These are phyloP conservation scores for Penicillium sp. DNA, from an alignment of 2,329 filamentous ascomycete genomes.

Conservation along the genomic window DNA sequence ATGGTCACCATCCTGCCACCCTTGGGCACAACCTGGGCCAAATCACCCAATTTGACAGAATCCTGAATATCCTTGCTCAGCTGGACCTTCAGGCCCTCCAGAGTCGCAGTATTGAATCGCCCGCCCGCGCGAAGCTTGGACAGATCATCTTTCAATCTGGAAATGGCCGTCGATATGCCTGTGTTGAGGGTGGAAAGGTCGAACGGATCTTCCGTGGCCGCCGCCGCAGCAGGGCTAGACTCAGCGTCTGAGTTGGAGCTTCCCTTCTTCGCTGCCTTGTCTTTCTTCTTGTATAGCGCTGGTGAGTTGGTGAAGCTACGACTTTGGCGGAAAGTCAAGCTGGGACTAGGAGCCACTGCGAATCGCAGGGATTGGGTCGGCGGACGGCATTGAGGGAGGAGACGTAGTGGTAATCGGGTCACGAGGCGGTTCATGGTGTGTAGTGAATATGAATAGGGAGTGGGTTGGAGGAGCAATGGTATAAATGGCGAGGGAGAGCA, in stretches of 20 bases:
- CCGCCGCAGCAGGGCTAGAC: conserved; percentile 32
- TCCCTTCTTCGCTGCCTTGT: conserved; percentile 55
- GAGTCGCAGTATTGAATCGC: conserved; percentile 64
- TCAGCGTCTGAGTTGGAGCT: conserved; percentile 39
- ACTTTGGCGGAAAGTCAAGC: not conserved
- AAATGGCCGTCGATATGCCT: conserved; percentile 61
- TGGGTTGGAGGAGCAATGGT: not conserved
- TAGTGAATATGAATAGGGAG: not conserved
- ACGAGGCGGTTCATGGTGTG: conserved; percentile 27
- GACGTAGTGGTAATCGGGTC: conserved; percentile 14
- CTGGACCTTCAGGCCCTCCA: conserved; percentile 67
- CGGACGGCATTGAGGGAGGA: conserved; percentile 4
- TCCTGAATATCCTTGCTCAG: conserved; percentile 60
- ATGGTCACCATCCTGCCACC: conserved; percentile 66
- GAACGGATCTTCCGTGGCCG: conserved; percentile 58
- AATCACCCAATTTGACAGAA: conserved; percentile 62
- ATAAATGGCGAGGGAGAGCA: not conserved
- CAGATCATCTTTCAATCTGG: conserved; percentile 65
- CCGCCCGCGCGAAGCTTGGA: conserved; percentile 67
- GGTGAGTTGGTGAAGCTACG: conserved; percentile 52
- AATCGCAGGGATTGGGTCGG: not conserved
- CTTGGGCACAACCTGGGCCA: conserved; percentile 71
- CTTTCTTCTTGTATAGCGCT: conserved; percentile 59
- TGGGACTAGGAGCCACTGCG: not conserved
- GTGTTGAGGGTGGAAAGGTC: conserved; percentile 65